Percentiles rank a stretch among this genome's conserved stretches.
Evolutionary conservation across 345 rosid species (phyloP).

Genomic region (Bruguiera parviflora): DNA sequence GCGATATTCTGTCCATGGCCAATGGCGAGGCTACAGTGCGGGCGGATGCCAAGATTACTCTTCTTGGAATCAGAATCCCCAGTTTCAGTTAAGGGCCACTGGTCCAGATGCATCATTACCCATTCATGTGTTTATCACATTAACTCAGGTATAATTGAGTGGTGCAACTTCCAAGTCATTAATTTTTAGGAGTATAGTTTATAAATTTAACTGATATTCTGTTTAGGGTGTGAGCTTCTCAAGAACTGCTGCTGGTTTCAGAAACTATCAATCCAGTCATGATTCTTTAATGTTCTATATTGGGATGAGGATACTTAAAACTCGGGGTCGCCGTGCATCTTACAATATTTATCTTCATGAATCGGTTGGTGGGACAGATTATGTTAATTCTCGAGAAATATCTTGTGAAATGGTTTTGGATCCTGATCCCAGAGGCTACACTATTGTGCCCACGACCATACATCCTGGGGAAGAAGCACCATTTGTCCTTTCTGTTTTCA

Average conservation of each 20-base stretch:
- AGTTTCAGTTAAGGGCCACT: conserved; percentile 82
- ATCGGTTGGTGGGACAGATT: conserved; percentile 99
- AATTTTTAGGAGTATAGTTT: background rate
- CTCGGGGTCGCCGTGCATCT: conserved; percentile 95
- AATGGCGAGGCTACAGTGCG: conserved; percentile 96
- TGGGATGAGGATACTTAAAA: conserved; percentile 97
- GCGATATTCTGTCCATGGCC: conserved; percentile 95
- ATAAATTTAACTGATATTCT: too few species aligned
- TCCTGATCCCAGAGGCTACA: conserved; percentile 99
- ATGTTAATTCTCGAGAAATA: conserved; percentile 98
- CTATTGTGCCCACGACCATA: conserved; percentile 96
- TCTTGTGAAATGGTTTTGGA: conserved; percentile 99
- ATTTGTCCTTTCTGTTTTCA: conserved; percentile 92
- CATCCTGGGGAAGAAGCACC: conserved; percentile 99
- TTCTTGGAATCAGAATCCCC: conserved; percentile 99
- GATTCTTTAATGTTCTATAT: conserved; percentile 94
- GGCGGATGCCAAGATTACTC: conserved; percentile 99
- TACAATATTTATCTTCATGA: conserved; percentile 94
- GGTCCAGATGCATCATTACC: conserved; percentile 90
- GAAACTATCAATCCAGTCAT: conserved; percentile 90
- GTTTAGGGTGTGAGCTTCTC: conserved; percentile 95
- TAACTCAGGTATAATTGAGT: conserved; percentile 71
- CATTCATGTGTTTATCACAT: conserved; percentile 88
- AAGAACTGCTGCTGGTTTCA: conserved; percentile 89
- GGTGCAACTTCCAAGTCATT: conserved; percentile 17